These are phyloP conservation scores for Sporisorium exsertum DNA, from an alignment of 1,284 basidiomycete species.

Conservation along the genomic window DNA sequence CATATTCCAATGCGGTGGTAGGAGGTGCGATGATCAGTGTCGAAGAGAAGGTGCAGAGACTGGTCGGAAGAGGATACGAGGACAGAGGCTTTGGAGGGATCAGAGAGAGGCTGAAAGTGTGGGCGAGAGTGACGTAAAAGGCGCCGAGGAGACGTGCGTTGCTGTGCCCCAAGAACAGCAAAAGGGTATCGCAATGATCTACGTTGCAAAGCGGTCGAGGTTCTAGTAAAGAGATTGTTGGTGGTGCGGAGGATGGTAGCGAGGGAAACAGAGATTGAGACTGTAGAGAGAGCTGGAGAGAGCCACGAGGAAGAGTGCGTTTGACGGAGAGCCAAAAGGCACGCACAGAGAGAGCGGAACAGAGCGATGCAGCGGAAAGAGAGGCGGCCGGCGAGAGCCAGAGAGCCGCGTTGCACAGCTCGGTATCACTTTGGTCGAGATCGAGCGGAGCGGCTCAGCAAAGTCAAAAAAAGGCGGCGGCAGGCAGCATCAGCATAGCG, in stretches of 20 bases:
- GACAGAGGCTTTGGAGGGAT: background rate
- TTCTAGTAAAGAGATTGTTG: background rate
- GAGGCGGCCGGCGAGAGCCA: background rate
- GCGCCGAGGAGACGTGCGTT: background rate
- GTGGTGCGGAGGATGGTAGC: background rate
- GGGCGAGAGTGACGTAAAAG: background rate
- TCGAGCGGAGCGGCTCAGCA: constrained; percentile 4
- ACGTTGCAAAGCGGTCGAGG: background rate
- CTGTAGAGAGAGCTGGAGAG: background rate
- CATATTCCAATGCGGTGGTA: background rate
- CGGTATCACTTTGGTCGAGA: background rate
- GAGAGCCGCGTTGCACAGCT: constrained; percentile 2
- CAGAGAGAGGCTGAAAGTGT: background rate
- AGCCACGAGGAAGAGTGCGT: background rate
- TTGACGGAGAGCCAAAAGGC: background rate
- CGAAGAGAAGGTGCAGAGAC: background rate
- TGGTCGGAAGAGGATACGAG: background rate
- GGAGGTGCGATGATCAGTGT: background rate
- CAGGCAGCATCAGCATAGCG: background rate
- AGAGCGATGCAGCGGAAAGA: background rate
- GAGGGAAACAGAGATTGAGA: too few relatives aligned
- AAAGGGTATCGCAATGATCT: background rate
- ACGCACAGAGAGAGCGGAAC: background rate
- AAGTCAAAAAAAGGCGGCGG: background rate
- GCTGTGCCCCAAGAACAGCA: background rate